These are phyloP conservation scores for Paratinospora sagittata DNA, from an alignment of 164 flowering plant species.

Conservation along the genomic window DNA sequence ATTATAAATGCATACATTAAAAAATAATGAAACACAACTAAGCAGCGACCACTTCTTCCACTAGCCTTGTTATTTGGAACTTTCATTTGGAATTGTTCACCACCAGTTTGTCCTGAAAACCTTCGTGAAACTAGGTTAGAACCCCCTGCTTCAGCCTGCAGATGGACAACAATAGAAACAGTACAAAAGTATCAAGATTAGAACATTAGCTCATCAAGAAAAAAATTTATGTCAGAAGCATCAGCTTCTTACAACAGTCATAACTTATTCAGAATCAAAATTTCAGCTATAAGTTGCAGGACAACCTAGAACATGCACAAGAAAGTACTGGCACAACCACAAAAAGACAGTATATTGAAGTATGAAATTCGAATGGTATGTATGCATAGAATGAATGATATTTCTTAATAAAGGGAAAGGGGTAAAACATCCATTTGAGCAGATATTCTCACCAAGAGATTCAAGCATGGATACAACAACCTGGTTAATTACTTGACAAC, in stretches of 20 bases:
- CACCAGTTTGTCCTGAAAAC: constrained; percentile 51
- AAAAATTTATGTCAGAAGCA: too few species aligned
- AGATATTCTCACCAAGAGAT: not conserved
- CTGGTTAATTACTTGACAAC: not conserved
- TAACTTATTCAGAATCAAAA: too few species aligned
- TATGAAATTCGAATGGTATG: not conserved
- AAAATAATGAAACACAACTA: not conserved
- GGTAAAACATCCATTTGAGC: not conserved
- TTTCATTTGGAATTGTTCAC: constrained; percentile 51
- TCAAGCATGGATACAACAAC: not conserved
- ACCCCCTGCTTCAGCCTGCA: constrained; percentile 81
- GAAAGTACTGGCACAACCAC: too few species aligned
- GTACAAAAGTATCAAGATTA: not conserved
- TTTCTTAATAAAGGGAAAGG: not conserved
- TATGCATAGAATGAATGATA: not conserved
- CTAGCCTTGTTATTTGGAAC: constrained; percentile 71
- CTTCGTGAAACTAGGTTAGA: constrained; percentile 56
- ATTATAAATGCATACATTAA: not conserved
- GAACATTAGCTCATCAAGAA: not conserved
- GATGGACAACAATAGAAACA: not conserved
- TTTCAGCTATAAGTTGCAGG: not conserved
- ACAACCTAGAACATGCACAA: not conserved
- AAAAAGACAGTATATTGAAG: too few species aligned
- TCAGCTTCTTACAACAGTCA: too few species aligned
- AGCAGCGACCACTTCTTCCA: not conserved